These are phyloP conservation scores for Colletotrichum liaoningense DNA, from an alignment of 2,329 filamentous ascomycete genomes.

Conservation along the genomic window DNA sequence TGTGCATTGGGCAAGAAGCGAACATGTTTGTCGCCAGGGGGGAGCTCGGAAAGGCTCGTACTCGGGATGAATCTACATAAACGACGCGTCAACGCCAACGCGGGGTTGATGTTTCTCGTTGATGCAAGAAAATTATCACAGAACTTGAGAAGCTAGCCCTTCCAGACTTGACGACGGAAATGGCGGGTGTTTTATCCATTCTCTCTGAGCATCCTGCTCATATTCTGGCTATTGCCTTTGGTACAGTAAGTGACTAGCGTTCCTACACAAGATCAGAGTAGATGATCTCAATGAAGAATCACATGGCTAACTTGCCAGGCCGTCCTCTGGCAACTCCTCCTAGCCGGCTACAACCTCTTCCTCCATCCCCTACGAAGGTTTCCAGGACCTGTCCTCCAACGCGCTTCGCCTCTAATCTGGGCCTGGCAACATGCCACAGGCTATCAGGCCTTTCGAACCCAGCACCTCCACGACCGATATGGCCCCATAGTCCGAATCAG, in stretches of 20 bases:
- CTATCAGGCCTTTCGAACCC: constrained; percentile 12
- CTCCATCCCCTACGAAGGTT: constrained; percentile 47
- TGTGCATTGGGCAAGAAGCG: not conserved
- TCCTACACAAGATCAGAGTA: not conserved
- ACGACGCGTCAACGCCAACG: not conserved
- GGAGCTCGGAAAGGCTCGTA: not conserved
- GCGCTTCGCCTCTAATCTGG: constrained; percentile 18
- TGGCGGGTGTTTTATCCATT: not conserved
- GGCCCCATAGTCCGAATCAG: constrained; percentile 51
- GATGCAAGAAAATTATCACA: not conserved
- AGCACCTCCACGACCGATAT: constrained; percentile 39
- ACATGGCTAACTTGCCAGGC: constrained; percentile 5
- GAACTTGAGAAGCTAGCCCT: no score
- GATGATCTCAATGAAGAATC: no score
- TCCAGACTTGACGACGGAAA: not conserved
- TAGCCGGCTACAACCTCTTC: constrained; percentile 43
- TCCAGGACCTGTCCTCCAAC: constrained; percentile 42
- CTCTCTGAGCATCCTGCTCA: not conserved
- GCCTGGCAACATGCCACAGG: constrained; percentile 13
- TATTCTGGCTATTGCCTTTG: not conserved
- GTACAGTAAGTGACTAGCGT: not conserved
- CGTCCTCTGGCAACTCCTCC: constrained; percentile 26
- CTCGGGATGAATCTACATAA: not conserved
- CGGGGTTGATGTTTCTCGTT: not conserved
- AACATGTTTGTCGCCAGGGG: not conserved